Conservation (phyloP, 2,329 filamentous ascomycete genomes). For the Aspergillus sp. region DNA sequence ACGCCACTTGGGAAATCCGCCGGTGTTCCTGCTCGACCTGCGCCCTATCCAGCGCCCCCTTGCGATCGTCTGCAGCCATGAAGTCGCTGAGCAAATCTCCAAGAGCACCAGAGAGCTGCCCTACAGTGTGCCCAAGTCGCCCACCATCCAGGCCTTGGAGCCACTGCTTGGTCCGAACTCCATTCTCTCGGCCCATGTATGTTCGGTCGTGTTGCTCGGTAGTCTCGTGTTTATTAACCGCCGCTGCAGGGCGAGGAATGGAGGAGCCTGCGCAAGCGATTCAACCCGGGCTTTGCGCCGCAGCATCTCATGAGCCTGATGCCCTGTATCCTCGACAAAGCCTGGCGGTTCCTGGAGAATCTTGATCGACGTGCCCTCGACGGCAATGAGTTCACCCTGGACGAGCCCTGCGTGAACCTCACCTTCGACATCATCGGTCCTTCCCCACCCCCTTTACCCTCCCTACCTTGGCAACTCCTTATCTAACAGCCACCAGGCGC, state of each 20-base stretch:
- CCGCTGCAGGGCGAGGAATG: conserved; percentile 21
- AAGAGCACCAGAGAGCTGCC: conserved; percentile 12
- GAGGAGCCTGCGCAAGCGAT: conserved; percentile 28
- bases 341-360: conserved; percentile 19
- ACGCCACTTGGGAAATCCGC: conserved; percentile 3
- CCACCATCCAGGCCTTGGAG: neutral
- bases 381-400: conserved; percentile 23
- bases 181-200: conserved; percentile 8
- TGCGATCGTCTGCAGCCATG: conserved; percentile 13
- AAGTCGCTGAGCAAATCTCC: conserved; percentile 17
- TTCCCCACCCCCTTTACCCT: neutral
- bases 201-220: neutral
- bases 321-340: conserved; percentile 26
- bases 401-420: conserved; percentile 23
- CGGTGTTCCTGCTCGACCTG: conserved; percentile 12
- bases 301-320: conserved; percentile 26
- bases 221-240: neutral
- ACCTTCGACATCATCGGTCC: conserved; percentile 34
- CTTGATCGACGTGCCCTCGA: conserved; percentile 17
- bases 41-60: conserved; percentile 8
- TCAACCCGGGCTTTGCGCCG: conserved; percentile 30
- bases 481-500: conserved; percentile 5
- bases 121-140: conserved; percentile 16
- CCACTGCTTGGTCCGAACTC: conserved; percentile 9
- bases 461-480: too few species aligned